phyloP scores from a whole-genome alignment of 306 rosid species.

The Citrullus mucosospermus region DNA sequence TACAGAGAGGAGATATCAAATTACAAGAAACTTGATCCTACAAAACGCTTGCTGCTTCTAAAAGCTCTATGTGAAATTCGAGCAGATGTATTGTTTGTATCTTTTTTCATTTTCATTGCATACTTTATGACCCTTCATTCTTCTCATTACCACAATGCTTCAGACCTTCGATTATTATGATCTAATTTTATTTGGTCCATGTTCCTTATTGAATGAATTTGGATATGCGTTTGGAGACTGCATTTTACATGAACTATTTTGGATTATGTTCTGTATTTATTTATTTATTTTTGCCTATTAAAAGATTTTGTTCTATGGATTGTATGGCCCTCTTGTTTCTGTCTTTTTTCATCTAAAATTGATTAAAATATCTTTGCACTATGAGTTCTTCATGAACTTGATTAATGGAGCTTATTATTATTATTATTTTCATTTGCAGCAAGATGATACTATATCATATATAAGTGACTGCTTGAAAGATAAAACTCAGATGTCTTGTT shows the following conservation, averaged over 20 bases:
- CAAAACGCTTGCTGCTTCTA: slow-evolving; percentile 46
- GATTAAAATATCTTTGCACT: not conserved
- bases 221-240: not conserved
- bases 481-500: slow-evolving; percentile 48
- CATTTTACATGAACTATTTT: not conserved
- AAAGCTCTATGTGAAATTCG: slow-evolving; percentile 91
- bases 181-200: not conserved
- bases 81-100: slow-evolving; percentile 42
- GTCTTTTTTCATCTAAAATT: not conserved
- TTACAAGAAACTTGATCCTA: slow-evolving; percentile 63
- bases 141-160: not conserved
- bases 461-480: slow-evolving; percentile 60
- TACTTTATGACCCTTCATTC: slow-evolving; percentile 1
- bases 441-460: slow-evolving; percentile 58
- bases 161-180: not conserved
- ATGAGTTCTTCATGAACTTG: not conserved
- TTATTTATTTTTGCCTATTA: not conserved
- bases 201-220: not conserved
- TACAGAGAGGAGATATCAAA: slow-evolving; percentile 69
- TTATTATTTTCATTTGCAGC: slow-evolving; percentile 32
- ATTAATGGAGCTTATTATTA: not conserved
- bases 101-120: slow-evolving; percentile 3
- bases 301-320: not conserved
- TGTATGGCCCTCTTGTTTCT: not conserved
- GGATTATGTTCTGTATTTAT: not conserved